A percentile compares a stretch with the other conserved stretches of the same genome.
These are phyloP conservation scores for Magnaporthales sp. DNA, from an alignment of 2,329 filamentous ascomycete species.

Conservation along the genomic window DNA sequence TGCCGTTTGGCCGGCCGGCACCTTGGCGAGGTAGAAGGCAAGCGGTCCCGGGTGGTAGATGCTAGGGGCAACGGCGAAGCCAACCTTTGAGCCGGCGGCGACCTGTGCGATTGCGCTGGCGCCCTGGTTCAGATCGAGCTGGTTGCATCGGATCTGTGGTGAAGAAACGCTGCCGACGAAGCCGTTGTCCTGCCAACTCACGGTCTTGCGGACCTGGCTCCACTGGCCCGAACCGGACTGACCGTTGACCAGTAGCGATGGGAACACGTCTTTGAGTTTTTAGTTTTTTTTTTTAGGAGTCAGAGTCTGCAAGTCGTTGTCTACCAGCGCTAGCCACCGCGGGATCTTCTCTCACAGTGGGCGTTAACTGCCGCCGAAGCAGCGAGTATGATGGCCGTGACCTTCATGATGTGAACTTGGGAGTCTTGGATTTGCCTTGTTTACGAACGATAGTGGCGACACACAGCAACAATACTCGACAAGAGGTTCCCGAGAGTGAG, in stretches of 20 bases:
- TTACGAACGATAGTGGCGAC: neutral
- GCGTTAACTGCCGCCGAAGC: slow-evolving; percentile 9
- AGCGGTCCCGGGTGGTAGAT: slow-evolving; percentile 30
- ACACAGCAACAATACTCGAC: neutral
- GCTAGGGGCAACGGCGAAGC: slow-evolving; percentile 26
- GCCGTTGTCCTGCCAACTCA: slow-evolving; percentile 24
- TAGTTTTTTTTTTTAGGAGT: neutral
- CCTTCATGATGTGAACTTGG: neutral
- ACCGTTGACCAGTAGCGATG: slow-evolving; percentile 10
- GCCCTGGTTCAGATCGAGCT: slow-evolving; percentile 13
- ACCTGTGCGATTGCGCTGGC: slow-evolving; percentile 23
- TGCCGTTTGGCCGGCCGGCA: slow-evolving; percentile 22
- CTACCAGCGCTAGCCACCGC: no score
- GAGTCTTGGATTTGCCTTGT: neutral
- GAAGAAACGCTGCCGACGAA: slow-evolving; percentile 19
- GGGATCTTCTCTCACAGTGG: slow-evolving; percentile 9
- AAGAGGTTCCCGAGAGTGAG: neutral
- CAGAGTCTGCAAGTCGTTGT: neutral
- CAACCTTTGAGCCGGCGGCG: slow-evolving; percentile 27
- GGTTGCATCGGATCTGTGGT: slow-evolving; percentile 19
- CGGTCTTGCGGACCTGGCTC: slow-evolving; percentile 22
- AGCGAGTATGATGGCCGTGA: slow-evolving; percentile 5
- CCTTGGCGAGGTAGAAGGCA: slow-evolving; percentile 27
- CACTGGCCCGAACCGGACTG: slow-evolving; percentile 15
- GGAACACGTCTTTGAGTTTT: slow-evolving; percentile 11